A percentile compares a stretch with the other conserved stretches of the same genome.
These are phyloP conservation scores for Gaertneriomyces semiglobifer DNA, from an alignment of 192 early-diverging fungal genomes.

Conservation along the genomic window DNA sequence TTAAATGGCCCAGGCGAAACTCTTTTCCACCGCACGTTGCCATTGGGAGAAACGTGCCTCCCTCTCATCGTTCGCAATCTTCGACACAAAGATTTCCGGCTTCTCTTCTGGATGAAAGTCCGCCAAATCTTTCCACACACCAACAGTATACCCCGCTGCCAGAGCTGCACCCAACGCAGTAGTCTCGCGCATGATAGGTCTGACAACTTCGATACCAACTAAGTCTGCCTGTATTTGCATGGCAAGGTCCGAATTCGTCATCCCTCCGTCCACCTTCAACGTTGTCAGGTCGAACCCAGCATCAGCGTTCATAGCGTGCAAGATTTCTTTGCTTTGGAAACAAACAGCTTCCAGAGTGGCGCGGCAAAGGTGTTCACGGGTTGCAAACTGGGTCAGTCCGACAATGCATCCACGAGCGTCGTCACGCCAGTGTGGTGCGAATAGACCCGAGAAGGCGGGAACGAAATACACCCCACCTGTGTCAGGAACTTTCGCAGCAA, in stretches of 20 bases:
- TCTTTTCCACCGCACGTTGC: constrained; percentile 23
- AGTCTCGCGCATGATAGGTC: constrained; percentile 86
- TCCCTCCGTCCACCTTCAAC: constrained; percentile 92
- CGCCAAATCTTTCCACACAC: constrained; percentile 58
- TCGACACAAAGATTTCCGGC: constrained; percentile 20
- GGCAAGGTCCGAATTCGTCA: constrained; percentile 82
- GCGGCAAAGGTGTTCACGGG: constrained; percentile 76
- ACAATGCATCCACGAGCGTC: constrained; percentile 83
- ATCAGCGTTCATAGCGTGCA: constrained; percentile 87
- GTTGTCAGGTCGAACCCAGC: constrained; percentile 60
- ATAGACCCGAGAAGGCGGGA: constrained; percentile 88
- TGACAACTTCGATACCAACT: constrained; percentile 66
- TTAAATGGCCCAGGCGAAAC: constrained; percentile 11
- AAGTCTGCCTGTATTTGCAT: constrained; percentile 95
- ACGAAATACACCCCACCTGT: constrained; percentile 94
- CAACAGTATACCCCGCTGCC: constrained; percentile 76
- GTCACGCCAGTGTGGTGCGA: constrained; percentile 91
- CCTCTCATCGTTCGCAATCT: constrained; percentile 6
- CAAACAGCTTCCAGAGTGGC: constrained; percentile 88
- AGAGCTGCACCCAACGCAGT: constrained; percentile 90
- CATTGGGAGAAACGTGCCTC: constrained; percentile 15
- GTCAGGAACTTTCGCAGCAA: constrained; percentile 66
- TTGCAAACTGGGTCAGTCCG: constrained; percentile 87
- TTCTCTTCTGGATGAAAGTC: constrained; percentile 30
- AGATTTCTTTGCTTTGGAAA: constrained; percentile 79